Evolutionary conservation across 495 filamentous ascomycete species (phyloP), one percentile per base, ranked within the genome.

Genomic region (Darksidea phi): DNA sequence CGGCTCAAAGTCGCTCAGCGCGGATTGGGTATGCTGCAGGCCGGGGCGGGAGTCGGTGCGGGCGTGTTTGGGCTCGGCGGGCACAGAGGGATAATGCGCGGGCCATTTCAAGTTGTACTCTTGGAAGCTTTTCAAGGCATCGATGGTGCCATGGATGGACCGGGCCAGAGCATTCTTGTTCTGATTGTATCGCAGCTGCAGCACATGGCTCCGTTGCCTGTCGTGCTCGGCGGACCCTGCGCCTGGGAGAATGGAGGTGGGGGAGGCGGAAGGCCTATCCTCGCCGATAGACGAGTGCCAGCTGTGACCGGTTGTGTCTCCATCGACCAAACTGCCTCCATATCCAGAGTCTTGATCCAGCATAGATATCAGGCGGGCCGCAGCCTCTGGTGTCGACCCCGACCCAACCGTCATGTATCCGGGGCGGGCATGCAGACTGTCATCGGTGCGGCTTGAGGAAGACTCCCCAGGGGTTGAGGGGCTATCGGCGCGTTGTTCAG

Each of bases 41-140:
- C 61, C 65, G 21, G 76, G 75, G 7, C 76, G 72, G 11, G 62
- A 59, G 18, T 74, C 72, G 20, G 59, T 51, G 17, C 66, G 61
- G 7, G 32, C 38, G 23, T 66, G 63, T n/a, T 37, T 20, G 15
- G 68, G 42, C 24, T 80, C 70, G 49, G 80, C 82, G 69, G 90
- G 86, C 13, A 95, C 86, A 15, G 92, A 89, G 49, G 94, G 95
- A 70, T 98, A 98, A 67, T 92, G 88, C 36, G 91, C 91, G 5
- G 94, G 95, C 94, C 95, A 97, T 72, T 83, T 81, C 26, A 86
- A 75, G 65, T 98, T 98, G 81, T 87, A 92, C 66, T 89, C 84
- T 74, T 95, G 91, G 52, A 98, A 81, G 53, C 82, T 82, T 75
- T 86, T 84, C 61, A 90, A 70, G 0, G 88, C 86, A 42, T 97